Evolutionary conservation across 495 filamentous ascomycete species (phyloP).

Genomic region (Hyaloscypha finlandica): DNA sequence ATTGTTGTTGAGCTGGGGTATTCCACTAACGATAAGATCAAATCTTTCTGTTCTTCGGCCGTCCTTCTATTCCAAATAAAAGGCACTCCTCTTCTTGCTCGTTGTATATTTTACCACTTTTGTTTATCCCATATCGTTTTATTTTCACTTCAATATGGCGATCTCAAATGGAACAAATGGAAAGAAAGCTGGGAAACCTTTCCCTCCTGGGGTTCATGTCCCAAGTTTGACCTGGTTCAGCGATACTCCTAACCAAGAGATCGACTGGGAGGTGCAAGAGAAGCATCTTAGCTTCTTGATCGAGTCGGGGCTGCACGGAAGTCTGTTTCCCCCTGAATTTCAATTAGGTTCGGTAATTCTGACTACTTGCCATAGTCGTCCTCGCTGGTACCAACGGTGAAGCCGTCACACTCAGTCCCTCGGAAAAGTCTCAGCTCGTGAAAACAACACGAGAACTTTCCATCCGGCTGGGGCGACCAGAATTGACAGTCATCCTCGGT

Average conservation of each 20-base stretch:
- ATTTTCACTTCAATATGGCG: neutral
- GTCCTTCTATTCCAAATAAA: too few species aligned
- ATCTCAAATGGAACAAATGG: slow-evolving; percentile 15
- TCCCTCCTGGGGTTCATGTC: slow-evolving; percentile 44
- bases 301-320: slow-evolving; percentile 37
- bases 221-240: slow-evolving; percentile 44
- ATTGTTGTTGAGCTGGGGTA: too few species aligned
- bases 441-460: slow-evolving; percentile 31
- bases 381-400: slow-evolving; percentile 41
- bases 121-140: too few species aligned
- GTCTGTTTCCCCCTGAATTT: slow-evolving; percentile 13
- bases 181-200: slow-evolving; percentile 18
- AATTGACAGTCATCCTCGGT: slow-evolving; percentile 37
- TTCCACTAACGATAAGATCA: too few species aligned
- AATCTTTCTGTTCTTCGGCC: too few species aligned
- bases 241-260: slow-evolving; percentile 38
- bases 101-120: too few species aligned
- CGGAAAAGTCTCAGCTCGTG: slow-evolving; percentile 35
- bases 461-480: slow-evolving; percentile 24
- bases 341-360: neutral
- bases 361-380: slow-evolving; percentile 29
- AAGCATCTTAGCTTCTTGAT: slow-evolving; percentile 42
- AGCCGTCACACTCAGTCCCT: slow-evolving; percentile 34
- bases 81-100: too few species aligned
- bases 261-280: slow-evolving; percentile 43